Evolutionary conservation across 148 eudicot genomes (phyloP).

Genomic region (Camellia sinensis): DNA sequence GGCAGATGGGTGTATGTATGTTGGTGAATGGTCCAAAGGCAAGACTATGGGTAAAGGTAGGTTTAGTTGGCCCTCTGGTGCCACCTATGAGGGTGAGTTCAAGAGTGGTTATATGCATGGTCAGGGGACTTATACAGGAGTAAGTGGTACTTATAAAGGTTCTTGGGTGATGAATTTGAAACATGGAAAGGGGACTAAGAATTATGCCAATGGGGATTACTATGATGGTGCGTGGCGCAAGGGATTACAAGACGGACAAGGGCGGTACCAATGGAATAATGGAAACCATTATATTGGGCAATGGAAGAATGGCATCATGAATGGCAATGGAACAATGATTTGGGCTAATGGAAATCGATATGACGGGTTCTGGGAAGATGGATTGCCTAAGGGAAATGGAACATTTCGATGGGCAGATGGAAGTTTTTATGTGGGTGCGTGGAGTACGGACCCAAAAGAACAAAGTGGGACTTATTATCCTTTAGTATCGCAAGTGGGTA

Average conservation of each 20-base stretch:
- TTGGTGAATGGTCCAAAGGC: conserved; percentile 76
- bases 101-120: conserved; percentile 80
- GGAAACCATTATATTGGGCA: conserved; percentile 65
- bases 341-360: conserved; percentile 69
- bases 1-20: conserved; percentile 89
- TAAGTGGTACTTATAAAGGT: conserved; percentile 58
- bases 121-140: conserved; percentile 55
- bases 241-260: conserved; percentile 68
- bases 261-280: conserved; percentile 66
- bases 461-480: conserved; percentile 59
- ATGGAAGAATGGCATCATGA: conserved; percentile 59
- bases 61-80: conserved; percentile 90
- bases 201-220: conserved; percentile 59
- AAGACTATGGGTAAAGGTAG: conserved; percentile 62
- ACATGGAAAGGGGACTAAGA: conserved; percentile 60
- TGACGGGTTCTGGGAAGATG: conserved; percentile 71
- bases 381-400: conserved; percentile 76
- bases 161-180: conserved; percentile 58
- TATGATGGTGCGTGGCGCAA: conserved; percentile 77
- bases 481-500: conserved; percentile 18
- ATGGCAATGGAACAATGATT: conserved; percentile 57
- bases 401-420: conserved; percentile 59
- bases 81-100: conserved; percentile 81
- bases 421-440: conserved; percentile 66
- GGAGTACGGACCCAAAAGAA: conserved; percentile 57